A percentile compares a stretch with the other conserved stretches of the same genome.
Evolutionary conservation across 2,329 filamentous ascomycete species (phyloP).

Genomic region (Scedosporium boydii): DNA sequence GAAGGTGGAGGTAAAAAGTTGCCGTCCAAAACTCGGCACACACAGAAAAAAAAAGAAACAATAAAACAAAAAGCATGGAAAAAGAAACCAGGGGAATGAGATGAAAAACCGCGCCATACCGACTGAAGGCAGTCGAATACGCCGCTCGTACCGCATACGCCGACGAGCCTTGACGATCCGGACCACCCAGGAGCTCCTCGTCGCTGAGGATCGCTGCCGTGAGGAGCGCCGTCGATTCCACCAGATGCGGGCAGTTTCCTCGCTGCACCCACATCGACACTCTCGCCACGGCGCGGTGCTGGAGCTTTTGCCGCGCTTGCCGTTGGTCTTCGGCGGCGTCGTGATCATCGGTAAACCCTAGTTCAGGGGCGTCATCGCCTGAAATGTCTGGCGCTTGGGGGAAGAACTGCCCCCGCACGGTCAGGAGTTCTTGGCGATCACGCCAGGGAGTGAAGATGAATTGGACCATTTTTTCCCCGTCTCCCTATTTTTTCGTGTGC

Average conservation of each 20-base stretch:
- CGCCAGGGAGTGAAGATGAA: slow-evolving; percentile 71
- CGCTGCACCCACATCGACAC: slow-evolving; percentile 63
- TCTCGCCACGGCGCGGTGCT: slow-evolving; percentile 42
- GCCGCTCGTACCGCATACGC: slow-evolving; percentile 56
- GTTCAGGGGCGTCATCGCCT: not conserved
- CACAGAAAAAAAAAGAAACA: slow-evolving; percentile 4
- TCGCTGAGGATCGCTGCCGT: slow-evolving; percentile 61
- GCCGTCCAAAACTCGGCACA: no score
- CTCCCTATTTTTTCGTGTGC: not conserved
- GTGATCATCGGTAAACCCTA: not conserved
- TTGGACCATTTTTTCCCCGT: slow-evolving; percentile 45
- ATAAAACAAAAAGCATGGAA: not conserved
- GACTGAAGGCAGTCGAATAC: slow-evolving; percentile 66
- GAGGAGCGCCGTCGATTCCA: slow-evolving; percentile 69
- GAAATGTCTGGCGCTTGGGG: not conserved
- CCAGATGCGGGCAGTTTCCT: slow-evolving; percentile 65
- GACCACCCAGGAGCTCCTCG: slow-evolving; percentile 24
- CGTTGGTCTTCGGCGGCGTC: slow-evolving; percentile 1
- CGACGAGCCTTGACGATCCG: slow-evolving; percentile 23
- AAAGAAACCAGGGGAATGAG: slow-evolving; percentile 1
- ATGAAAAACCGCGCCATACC: slow-evolving; percentile 33
- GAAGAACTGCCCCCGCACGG: slow-evolving; percentile 58
- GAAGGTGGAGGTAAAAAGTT: not conserved
- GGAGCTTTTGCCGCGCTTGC: slow-evolving; percentile 18
- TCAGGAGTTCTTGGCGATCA: slow-evolving; percentile 52